Evolutionary conservation across 345 rosid species (phyloP).

Genomic region (Boechera stricta): DNA sequence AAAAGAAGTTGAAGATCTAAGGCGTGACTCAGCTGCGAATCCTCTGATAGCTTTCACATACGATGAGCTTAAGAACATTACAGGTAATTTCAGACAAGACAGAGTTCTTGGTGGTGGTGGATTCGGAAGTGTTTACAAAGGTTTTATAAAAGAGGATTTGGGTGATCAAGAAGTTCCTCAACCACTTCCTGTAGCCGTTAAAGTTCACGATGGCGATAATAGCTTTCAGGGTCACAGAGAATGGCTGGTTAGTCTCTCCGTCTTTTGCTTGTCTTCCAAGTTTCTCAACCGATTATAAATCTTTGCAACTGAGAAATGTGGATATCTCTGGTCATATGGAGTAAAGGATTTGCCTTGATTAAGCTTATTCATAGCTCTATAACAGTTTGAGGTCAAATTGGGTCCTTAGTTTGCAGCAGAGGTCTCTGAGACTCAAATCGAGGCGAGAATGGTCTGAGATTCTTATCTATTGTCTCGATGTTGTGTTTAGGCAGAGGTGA

Average conservation of each 20-base stretch:
- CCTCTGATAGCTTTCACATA: slow-evolving; percentile 85
- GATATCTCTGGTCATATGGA: neutral
- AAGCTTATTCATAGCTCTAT: neutral
- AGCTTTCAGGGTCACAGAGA: slow-evolving; percentile 96
- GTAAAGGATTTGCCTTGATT: neutral
- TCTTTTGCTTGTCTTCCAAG: slow-evolving; percentile 23
- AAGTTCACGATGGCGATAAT: slow-evolving; percentile 94
- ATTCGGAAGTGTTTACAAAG: slow-evolving; percentile 93
- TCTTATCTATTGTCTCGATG: slow-evolving; percentile 19
- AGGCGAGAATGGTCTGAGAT: neutral
- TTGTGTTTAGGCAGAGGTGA: slow-evolving; percentile 83
- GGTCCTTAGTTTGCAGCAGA: slow-evolving; percentile 7
- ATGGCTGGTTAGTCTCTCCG: slow-evolving; percentile 79
- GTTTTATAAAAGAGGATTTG: slow-evolving; percentile 66
- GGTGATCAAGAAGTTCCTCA: slow-evolving; percentile 61
- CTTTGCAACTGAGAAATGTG: neutral
- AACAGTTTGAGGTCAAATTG: neutral
- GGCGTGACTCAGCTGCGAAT: slow-evolving; percentile 77
- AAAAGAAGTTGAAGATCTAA: slow-evolving; percentile 90
- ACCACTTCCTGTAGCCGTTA: slow-evolving; percentile 85
- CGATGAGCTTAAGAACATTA: slow-evolving; percentile 74
- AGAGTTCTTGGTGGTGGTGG: slow-evolving; percentile 97
- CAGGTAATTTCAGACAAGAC: slow-evolving; percentile 88
- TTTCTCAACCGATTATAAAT: slow-evolving; percentile 2
- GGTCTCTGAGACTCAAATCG: neutral